Percentiles rank a stretch among this genome's conserved stretches.
phyloP scores from a whole-genome alignment of 192 early-diverging fungal genomes.

The Piromyces finnis region DNA sequence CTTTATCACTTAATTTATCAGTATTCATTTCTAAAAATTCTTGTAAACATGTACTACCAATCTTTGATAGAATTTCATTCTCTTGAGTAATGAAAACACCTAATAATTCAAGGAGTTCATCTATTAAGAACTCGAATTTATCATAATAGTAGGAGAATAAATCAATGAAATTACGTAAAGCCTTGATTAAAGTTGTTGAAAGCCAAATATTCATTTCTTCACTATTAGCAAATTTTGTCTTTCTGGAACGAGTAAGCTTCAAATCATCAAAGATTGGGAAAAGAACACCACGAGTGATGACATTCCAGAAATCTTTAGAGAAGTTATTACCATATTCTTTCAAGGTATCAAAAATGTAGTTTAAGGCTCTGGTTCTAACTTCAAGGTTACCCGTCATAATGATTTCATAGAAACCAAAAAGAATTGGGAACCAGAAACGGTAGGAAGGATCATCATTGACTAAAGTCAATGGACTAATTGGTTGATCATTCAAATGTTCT shows the following conservation, averaged over 20 bases:
- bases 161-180: conserved; percentile 69
- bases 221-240: conserved; percentile 46
- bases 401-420: conserved; percentile 72
- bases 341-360: conserved; percentile 67
- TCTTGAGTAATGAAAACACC: conserved; percentile 79
- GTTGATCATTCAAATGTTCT: neutral
- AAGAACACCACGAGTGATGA: conserved; percentile 61
- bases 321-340: conserved; percentile 59
- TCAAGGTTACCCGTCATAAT: conserved; percentile 86
- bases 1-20: conserved; percentile 41
- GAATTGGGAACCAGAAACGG: conserved; percentile 64
- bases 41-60: conserved; percentile 79
- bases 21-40: conserved; percentile 69
- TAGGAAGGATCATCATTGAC: conserved; percentile 29
- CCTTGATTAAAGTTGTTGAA: conserved; percentile 85
- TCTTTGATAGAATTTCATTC: conserved; percentile 73
- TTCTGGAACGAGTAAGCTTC: conserved; percentile 22
- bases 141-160: conserved; percentile 67
- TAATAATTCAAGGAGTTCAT: conserved; percentile 60
- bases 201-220: conserved; percentile 87
- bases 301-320: conserved; percentile 61
- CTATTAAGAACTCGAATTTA: conserved; percentile 50
- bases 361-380: conserved; percentile 68
- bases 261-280: conserved; percentile 85
- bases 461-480: neutral